phyloP scores from a whole-genome alignment of 257 asterid genomes.

The Solanum pimpinellifolium region DNA sequence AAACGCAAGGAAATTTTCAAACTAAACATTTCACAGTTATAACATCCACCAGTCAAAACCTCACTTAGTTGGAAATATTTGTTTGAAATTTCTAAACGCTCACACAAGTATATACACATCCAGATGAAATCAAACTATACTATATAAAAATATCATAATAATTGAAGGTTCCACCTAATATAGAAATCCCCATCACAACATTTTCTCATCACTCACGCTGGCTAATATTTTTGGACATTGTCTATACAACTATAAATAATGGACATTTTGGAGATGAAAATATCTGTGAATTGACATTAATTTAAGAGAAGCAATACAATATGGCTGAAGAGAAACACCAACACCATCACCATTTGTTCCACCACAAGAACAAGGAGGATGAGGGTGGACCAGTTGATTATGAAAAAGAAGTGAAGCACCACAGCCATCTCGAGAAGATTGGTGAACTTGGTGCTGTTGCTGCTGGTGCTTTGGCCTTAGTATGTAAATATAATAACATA shows the following conservation, averaged over 20 bases:
- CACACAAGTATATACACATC: background rate
- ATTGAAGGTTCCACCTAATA: background rate
- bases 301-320: background rate
- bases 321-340: conserved; percentile 31
- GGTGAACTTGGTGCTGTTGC: conserved; percentile 11
- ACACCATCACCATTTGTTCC: conserved; percentile 29
- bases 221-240: background rate
- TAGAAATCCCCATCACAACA: background rate
- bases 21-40: background rate
- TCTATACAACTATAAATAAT: background rate
- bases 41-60: background rate
- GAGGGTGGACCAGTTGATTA: conserved; percentile 6
- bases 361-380: conserved; percentile 16
- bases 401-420: conserved; percentile 13
- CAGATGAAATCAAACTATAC: background rate
- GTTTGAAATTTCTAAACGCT: background rate
- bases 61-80: background rate
- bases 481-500: background rate
- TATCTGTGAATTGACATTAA: background rate
- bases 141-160: background rate
- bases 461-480: conserved; percentile 21
- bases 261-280: background rate
- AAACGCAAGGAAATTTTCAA: background rate
- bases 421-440: conserved; percentile 6
- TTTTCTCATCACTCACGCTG: background rate